Conservation (phyloP, 306 rosid genomes). For the Cyamopsis tetragonoloba region DNA sequence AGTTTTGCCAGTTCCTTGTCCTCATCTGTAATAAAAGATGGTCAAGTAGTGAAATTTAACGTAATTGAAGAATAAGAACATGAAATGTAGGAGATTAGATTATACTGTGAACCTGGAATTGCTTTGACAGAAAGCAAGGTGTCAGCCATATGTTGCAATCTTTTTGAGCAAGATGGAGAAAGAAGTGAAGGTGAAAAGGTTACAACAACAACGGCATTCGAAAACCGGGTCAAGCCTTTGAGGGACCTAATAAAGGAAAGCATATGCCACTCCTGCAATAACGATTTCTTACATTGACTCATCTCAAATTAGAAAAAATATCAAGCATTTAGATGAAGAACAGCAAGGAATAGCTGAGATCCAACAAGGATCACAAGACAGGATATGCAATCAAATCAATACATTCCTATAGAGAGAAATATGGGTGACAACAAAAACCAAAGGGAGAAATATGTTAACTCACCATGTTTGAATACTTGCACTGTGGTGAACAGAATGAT, state of each 20-base stretch:
- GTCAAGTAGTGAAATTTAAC: slow-evolving; percentile 11
- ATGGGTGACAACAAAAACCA: background rate
- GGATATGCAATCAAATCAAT: background rate
- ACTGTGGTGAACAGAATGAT: slow-evolving; percentile 87
- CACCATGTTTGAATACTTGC: slow-evolving; percentile 64
- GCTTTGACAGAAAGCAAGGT: slow-evolving; percentile 78
- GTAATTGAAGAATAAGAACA: background rate
- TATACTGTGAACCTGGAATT: slow-evolving; percentile 64
- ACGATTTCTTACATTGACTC: background rate
- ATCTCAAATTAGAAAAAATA: slow-evolving; percentile 1
- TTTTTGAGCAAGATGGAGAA: slow-evolving; percentile 56
- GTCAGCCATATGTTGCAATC: slow-evolving; percentile 94
- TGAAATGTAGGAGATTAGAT: slow-evolving; percentile 20
- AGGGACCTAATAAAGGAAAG: slow-evolving; percentile 75
- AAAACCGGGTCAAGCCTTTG: slow-evolving; percentile 57
- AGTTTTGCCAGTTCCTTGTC: slow-evolving; percentile 83
- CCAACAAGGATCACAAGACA: background rate
- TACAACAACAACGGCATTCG: slow-evolving; percentile 73
- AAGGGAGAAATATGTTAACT: slow-evolving; percentile 25
- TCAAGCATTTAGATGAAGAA: slow-evolving; percentile 4
- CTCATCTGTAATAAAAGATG: slow-evolving; percentile 52
- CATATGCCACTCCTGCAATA: slow-evolving; percentile 85
- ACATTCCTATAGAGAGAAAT: background rate
- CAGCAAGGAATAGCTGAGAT: background rate
- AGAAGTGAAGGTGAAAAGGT: slow-evolving; percentile 74